Conservation (phyloP, 306 rosid genomes). For the Lithocarpus polystachyus region DNA sequence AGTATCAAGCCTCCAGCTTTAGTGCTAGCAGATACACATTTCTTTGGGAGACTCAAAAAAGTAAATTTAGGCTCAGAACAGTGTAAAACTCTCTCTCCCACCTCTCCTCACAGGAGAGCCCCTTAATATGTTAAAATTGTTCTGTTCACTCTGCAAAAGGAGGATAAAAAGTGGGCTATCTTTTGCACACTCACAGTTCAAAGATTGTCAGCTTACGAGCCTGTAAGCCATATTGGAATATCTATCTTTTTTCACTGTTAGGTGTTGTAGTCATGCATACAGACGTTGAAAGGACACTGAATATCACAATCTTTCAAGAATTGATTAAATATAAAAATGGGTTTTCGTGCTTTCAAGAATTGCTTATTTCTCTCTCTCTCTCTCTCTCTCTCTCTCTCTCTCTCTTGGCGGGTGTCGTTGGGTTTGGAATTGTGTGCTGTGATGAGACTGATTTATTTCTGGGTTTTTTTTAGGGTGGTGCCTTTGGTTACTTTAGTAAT, state of each 20-base stretch:
- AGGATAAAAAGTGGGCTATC: slow-evolving; percentile 58
- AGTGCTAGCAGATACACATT: slow-evolving; percentile 52
- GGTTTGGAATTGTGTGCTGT: slow-evolving; percentile 32
- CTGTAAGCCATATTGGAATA: slow-evolving; percentile 37
- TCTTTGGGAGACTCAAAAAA: slow-evolving; percentile 72
- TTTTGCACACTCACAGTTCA: slow-evolving; percentile 84
- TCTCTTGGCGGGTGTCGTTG: slow-evolving; percentile 1
- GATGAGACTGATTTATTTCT: slow-evolving; percentile 34
- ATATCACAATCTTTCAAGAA: slow-evolving; percentile 38
- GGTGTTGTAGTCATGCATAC: slow-evolving; percentile 35
- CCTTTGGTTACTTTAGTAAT: slow-evolving; percentile 50
- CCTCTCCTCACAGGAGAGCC: slow-evolving; percentile 36
- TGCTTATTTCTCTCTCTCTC: too few relatives aligned
- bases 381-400: too few relatives aligned
- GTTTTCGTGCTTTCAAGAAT: slow-evolving; percentile 11
- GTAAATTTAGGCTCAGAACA: slow-evolving; percentile 27
- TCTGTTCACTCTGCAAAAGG: slow-evolving; percentile 45
- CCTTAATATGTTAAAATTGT: slow-evolving; percentile 49
- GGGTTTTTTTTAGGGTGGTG: slow-evolving; percentile 32
- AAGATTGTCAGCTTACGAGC: slow-evolving; percentile 64
- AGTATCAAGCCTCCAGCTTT: slow-evolving; percentile 62
- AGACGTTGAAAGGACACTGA: slow-evolving; percentile 72
- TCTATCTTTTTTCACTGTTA: slow-evolving; percentile 38
- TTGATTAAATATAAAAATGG: background rate
- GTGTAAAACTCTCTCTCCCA: slow-evolving; percentile 29